Base-by-base conservation (phyloP, 345 rosid species). In the Eucalyptus marginata region DNA sequence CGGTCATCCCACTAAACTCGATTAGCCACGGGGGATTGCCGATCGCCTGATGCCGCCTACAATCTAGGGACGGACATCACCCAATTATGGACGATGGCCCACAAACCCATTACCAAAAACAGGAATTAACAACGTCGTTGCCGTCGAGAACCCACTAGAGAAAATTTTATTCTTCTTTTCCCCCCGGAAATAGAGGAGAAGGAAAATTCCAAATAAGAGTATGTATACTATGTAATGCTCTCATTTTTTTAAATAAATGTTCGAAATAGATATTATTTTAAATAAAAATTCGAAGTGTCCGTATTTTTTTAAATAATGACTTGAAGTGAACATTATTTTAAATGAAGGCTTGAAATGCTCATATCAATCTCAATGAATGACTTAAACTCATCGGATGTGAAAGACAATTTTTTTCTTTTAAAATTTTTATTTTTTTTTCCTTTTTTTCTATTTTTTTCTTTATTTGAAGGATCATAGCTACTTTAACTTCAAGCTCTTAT, bases 231-330 rank as follows among this genome's bases (percentile, higher is more conserved):
- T 36, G 36, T 36, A 36, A 7, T 52, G 1, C 2, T 1, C 2
- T 1, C 4, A 1, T 52, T 52, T 52, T 52, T 2, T 52, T 2
- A 52, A 18, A 52, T 52, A 52, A 52, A 0, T 18, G 0, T 18
- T 52, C 0, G 1, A 52, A 52, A 52, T 52, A 0, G 2, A 52
- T 3, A 52, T 18, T 17, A 18, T 52, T 52, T 52, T 0, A 18
- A 52, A 52, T 52, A 52, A 52, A 0, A 52, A 18, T 52, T 4
- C 18, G 2, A 7, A 52, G 2, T 52, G 1, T 52, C 0, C 3
- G 1, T 18, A 52, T 52, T 7, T 18, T 52, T 0, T 52, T 0
- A 7, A 52, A 17, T 17, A 17, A 17, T 0, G 1, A 0, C 0
- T 0, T 36, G 36, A 36, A 52, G n/a, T n/a, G n/a, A n/a, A n/a